Evolutionary conservation across 2,329 filamentous ascomycete species (phyloP).

Genomic region (Fusarium musae): DNA sequence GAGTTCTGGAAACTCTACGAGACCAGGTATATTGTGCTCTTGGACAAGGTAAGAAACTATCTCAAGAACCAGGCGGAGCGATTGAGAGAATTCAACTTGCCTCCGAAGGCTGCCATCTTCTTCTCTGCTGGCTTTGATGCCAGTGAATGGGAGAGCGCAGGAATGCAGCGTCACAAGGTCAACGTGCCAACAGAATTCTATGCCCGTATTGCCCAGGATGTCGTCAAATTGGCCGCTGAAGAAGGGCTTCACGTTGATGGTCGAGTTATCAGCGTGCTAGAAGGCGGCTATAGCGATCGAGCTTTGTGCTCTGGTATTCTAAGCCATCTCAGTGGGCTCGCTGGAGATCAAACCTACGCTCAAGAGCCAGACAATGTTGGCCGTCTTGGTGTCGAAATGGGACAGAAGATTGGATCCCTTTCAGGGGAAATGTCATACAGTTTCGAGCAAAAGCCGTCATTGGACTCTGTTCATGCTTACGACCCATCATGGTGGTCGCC

Average conservation of each 20-base stretch:
- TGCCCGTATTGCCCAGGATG: slow-evolving; percentile 86
- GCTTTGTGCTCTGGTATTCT: slow-evolving; percentile 88
- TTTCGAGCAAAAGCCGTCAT: slow-evolving; percentile 7
- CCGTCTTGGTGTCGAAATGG: slow-evolving; percentile 69
- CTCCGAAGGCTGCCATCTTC: slow-evolving; percentile 88
- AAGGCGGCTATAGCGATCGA: slow-evolving; percentile 95
- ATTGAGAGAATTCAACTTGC: slow-evolving; percentile 66
- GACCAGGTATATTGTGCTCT: slow-evolving; percentile 76
- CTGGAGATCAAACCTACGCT: slow-evolving; percentile 62
- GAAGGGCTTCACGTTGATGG: slow-evolving; percentile 82
- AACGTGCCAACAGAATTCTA: slow-evolving; percentile 98
- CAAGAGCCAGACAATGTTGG: slow-evolving; percentile 47
- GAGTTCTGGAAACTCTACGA: slow-evolving; percentile 95
- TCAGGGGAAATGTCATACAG: slow-evolving; percentile 44
- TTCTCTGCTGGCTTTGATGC: slow-evolving; percentile 97
- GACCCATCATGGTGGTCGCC: slow-evolving; percentile 78
- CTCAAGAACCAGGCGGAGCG: slow-evolving; percentile 78
- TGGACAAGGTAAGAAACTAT: slow-evolving; percentile 84
- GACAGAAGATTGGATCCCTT: slow-evolving; percentile 59
- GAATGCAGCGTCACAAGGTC: slow-evolving; percentile 96
- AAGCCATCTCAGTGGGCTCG: slow-evolving; percentile 88
- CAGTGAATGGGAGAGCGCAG: slow-evolving; percentile 89
- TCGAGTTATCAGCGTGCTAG: slow-evolving; percentile 89
- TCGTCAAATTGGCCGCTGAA: slow-evolving; percentile 84
- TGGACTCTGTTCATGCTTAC: slow-evolving; percentile 59